These are phyloP conservation scores for Aspergillus panamensis DNA, from an alignment of 495 filamentous ascomycete species.

Conservation along the genomic window DNA sequence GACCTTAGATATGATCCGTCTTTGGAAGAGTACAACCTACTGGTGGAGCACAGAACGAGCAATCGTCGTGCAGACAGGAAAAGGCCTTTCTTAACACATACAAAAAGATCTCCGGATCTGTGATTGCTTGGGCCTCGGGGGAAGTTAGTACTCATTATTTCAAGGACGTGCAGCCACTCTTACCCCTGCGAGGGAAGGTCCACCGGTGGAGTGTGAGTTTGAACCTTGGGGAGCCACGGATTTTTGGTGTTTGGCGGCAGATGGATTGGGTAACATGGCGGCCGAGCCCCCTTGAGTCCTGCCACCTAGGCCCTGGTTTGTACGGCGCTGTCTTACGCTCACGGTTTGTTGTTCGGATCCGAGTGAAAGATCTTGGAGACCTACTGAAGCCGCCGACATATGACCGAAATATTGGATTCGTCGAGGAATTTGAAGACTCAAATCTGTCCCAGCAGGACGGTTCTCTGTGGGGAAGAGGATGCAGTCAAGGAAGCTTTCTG, in stretches of 20 bases:
- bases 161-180: not conserved
- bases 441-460: not conserved
- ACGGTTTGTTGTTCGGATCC: not conserved
- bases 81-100: too few relatives aligned
- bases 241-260: not conserved
- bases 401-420: not conserved
- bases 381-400: not conserved
- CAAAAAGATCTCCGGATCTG: too few relatives aligned
- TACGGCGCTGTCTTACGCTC: not conserved
- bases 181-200: not conserved
- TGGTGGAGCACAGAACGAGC: too few relatives aligned
- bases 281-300: not conserved
- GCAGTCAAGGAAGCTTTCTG: not conserved
- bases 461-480: not conserved
- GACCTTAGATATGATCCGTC: too few relatives aligned
- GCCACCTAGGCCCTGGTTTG: too few relatives aligned
- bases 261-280: not conserved
- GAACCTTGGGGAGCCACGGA: not conserved
- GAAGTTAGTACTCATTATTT: not conserved
- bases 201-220: not conserved
- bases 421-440: not conserved
- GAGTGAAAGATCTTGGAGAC: not conserved
- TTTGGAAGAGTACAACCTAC: too few relatives aligned
- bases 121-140: too few relatives aligned
- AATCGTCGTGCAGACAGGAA: too few relatives aligned